Base-by-base conservation (phyloP, 306 rosid species). In the Dalbergia oliveri region DNA sequence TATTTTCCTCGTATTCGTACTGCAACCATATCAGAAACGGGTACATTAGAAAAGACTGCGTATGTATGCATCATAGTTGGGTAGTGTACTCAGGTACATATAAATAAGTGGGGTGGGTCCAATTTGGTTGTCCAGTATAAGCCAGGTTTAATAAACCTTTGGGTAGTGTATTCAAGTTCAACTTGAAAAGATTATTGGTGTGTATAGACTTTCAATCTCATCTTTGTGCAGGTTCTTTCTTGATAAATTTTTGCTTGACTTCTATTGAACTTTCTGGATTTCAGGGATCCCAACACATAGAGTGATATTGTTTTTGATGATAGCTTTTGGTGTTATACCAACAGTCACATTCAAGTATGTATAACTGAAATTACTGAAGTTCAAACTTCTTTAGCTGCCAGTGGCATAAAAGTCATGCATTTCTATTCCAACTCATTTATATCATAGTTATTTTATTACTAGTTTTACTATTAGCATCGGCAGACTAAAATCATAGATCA, bases 301-400 rank as follows among this genome's bases (percentile, higher is more conserved):
- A n/a, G 87, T 80, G 41, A 84, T 87, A 84, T 60, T 96, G 81
- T 79, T 59, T 75, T 50, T 92, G 82, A 91, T 91, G 99, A 80
- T 88, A 83, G 86, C 80, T 82, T 89, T 89, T 79, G 98, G 88
- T 71, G 91, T 93, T 77, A 81, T 88, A 83, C 97, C 99, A 34
- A 96, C 99, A 4, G 74, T 96, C 44, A 3, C 86, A 65, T 82
- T 79, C 89, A 96, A 96, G 97, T 96, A 91, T 26, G 94, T 89
- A 72, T 66, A 53, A 44, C 75, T 75, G 65, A 26, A 47, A 47
- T 45, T 66, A 11, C 63, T 61, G 41, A 66, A 39, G 71, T 73
- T 83, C 26, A 41, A 65, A 69, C 65, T 73, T 39, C 67, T 60
- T 51, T 59, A 65, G 39, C 35, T 35, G 21, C 37, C 50, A 10